Evolutionary conservation across 208 protist species (phyloP).

Genomic region (Leishmania mexicana): DNA sequence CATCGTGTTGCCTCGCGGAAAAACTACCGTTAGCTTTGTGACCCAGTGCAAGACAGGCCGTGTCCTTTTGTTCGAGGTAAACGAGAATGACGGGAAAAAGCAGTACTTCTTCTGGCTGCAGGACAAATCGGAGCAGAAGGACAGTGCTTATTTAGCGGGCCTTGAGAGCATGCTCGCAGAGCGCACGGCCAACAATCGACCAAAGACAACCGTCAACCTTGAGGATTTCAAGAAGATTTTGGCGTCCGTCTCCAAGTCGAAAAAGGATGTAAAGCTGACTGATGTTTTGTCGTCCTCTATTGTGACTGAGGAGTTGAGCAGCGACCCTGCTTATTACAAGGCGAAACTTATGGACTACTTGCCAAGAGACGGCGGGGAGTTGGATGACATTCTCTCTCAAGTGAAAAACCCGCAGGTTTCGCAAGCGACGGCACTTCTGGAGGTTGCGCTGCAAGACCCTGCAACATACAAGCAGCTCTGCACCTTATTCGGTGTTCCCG

Average conservation of each 20-base stretch:
- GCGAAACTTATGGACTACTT: constrained; percentile 44
- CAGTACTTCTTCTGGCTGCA: constrained; percentile 87
- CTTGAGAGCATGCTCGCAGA: constrained; percentile 51
- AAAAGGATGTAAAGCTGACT: constrained; percentile 32
- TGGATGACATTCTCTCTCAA: constrained; percentile 53
- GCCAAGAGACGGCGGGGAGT: constrained; percentile 36
- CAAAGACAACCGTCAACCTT: constrained; percentile 32
- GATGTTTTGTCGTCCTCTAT: constrained; percentile 56
- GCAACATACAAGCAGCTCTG: constrained; percentile 56
- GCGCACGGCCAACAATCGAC: not conserved
- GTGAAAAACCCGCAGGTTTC: constrained; percentile 73
- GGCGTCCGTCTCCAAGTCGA: constrained; percentile 41
- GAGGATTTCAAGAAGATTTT: constrained; percentile 67
- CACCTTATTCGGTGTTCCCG: constrained; percentile 50
- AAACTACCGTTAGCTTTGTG: constrained; percentile 45
- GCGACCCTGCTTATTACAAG: constrained; percentile 62
- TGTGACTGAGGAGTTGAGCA: constrained; percentile 54
- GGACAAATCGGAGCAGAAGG: constrained; percentile 77
- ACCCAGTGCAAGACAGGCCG: constrained; percentile 77
- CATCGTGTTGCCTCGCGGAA: constrained; percentile 28
- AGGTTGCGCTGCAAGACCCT: constrained; percentile 52
- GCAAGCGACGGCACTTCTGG: constrained; percentile 40
- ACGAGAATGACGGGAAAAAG: constrained; percentile 22
- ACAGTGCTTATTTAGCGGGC: constrained; percentile 46
- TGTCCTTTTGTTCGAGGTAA: constrained; percentile 69